Percentiles rank a stretch among this genome's conserved stretches.
phyloP scores from a whole-genome alignment of 805 yeast species.

The Candida manassasensis region DNA sequence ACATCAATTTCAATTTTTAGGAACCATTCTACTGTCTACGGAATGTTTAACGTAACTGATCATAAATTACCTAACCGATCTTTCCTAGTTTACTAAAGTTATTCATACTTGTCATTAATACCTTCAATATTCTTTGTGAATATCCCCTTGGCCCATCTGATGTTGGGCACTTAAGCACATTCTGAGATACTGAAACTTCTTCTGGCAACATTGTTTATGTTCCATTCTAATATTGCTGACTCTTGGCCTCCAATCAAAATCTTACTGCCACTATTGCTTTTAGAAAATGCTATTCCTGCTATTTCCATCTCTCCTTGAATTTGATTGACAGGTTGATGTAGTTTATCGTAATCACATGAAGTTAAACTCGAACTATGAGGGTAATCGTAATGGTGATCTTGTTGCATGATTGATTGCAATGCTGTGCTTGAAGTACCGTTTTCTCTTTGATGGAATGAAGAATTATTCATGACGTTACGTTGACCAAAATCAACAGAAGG shows the following conservation, averaged over 20 bases:
- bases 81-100: too few relatives aligned
- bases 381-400: background rate
- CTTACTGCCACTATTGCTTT: constrained; percentile 17
- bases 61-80: too few relatives aligned
- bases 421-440: background rate
- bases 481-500: constrained; percentile 8
- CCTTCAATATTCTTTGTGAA: too few relatives aligned
- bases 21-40: too few relatives aligned
- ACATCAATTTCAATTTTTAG: too few relatives aligned
- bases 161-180: constrained; percentile 18
- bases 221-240: constrained; percentile 39
- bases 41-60: too few relatives aligned
- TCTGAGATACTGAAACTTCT: constrained; percentile 37
- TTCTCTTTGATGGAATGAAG: constrained; percentile 3
- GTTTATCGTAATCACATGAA: constrained; percentile 7
- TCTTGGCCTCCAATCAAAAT: constrained; percentile 38
- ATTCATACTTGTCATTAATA: too few relatives aligned
- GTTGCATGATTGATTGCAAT: constrained; percentile 1
- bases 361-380: background rate
- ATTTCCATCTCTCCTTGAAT: constrained; percentile 42
- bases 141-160: background rate
- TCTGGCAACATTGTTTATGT: constrained; percentile 33
- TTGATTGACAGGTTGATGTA: constrained; percentile 20
- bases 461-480: constrained; percentile 5
- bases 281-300: constrained; percentile 36